Evolutionary conservation across 2,329 filamentous ascomycete species (phyloP).

Genomic region (Amesomyces nigricolor): DNA sequence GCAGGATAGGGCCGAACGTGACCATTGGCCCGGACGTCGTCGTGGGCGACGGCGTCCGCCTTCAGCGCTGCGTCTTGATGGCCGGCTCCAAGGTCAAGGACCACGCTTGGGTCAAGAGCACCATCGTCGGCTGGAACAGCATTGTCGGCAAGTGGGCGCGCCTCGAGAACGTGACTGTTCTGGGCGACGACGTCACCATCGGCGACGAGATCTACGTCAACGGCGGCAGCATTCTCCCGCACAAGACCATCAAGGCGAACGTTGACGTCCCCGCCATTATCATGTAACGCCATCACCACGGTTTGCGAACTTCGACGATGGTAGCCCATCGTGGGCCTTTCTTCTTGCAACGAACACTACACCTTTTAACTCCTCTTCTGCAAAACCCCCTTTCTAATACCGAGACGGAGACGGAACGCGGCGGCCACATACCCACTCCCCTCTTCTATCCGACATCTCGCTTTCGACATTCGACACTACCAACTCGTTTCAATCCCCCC

Average conservation of each 20-base stretch:
- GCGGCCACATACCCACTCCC: neutral
- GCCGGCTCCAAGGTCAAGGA: slow-evolving; percentile 93
- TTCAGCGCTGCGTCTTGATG: slow-evolving; percentile 88
- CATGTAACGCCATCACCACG: slow-evolving; percentile 43
- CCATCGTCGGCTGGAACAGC: slow-evolving; percentile 98
- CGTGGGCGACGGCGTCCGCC: slow-evolving; percentile 85
- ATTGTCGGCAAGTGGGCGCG: slow-evolving; percentile 92
- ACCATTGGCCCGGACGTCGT: slow-evolving; percentile 91
- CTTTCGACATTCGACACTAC: neutral
- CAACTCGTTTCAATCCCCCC: neutral
- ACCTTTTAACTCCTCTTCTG: slow-evolving; percentile 5
- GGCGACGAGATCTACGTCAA: slow-evolving; percentile 99
- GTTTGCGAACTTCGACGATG: neutral
- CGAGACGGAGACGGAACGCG: slow-evolving; percentile 4
- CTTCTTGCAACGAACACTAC: slow-evolving; percentile 9
- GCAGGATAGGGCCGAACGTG: slow-evolving; percentile 94
- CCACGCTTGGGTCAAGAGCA: slow-evolving; percentile 97
- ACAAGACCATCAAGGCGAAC: slow-evolving; percentile 99
- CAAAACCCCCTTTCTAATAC: slow-evolving; percentile 8
- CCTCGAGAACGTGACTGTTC: slow-evolving; percentile 94
- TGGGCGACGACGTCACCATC: slow-evolving; percentile 96
- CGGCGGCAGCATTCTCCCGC: slow-evolving; percentile 86
- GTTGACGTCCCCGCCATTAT: slow-evolving; percentile 73
- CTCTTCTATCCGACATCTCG: neutral
- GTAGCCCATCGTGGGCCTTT: neutral